These are phyloP conservation scores for Rhodotorula sphaerocarpa DNA, from an alignment of 768 basidiomycete species.

Conservation along the genomic window DNA sequence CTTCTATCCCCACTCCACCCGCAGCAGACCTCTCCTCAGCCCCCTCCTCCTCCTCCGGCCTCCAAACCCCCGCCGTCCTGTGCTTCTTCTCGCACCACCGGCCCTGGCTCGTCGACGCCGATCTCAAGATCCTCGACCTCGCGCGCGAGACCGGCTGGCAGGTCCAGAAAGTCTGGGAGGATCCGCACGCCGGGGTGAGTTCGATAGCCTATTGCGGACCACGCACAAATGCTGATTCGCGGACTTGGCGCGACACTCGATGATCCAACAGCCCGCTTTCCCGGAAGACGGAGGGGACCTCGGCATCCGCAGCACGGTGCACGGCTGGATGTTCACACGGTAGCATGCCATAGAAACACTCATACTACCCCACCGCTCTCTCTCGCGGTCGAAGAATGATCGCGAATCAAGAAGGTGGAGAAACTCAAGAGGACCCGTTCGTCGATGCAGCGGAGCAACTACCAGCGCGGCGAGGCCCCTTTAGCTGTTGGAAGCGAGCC, in stretches of 20 bases:
- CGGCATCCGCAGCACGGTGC: conserved; percentile 35
- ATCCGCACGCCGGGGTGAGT: conserved; percentile 37
- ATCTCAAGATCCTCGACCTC: conserved; percentile 16
- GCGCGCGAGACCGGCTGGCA: conserved; percentile 35
- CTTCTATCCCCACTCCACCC: neutral
- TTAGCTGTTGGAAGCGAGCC: neutral
- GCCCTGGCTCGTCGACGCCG: conserved; percentile 31
- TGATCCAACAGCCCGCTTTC: conserved; percentile 39
- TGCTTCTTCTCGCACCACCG: conserved; percentile 39
- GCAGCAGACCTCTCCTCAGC: conserved; percentile 17
- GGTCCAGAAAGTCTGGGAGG: conserved; percentile 32
- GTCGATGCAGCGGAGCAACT: neutral
- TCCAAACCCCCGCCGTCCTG: conserved; percentile 17
- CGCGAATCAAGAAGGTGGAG: no score
- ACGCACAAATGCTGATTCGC: no score
- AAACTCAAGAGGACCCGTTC: neutral
- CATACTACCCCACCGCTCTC: no score
- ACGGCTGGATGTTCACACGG: conserved; percentile 35
- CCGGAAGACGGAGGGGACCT: conserved; percentile 38
- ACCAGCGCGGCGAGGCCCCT: neutral
- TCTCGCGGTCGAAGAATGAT: no score
- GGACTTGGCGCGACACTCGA: no score
- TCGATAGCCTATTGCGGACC: no score
- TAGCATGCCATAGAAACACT: no score
- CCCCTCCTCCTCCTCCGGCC: no score